Evolutionary conservation across 768 basidiomycete species (phyloP), one percentile per base, ranked within the genome.

Genomic region (Calocybe cyanea): DNA sequence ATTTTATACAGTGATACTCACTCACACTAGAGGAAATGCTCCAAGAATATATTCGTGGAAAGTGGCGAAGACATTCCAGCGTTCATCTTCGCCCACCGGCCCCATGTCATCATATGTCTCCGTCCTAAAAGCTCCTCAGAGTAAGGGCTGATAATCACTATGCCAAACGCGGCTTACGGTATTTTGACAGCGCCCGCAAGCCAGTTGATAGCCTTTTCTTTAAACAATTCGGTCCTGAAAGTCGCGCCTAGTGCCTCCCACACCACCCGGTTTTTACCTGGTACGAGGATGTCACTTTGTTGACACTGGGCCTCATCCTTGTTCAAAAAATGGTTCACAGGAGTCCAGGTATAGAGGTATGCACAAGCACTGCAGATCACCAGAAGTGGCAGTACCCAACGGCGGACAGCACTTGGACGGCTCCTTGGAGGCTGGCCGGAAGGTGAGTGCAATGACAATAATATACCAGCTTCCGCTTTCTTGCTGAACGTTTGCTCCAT

Each of bases 21-120:
- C 87, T 72, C 74, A 78, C 59, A 82, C 68, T 9, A 83, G 79
- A 53, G 87, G 92, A 25, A 85, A 76, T 7, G 67, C 63, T 7
- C 49, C 43, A 24, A 53, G 50, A 7, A 87, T 70, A 53, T 84
- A 82, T 13, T 71, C 67, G 42, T 83, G 81, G 59, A 84, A 75
- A 7, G 63, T 61, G 0, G 50, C 61, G 41, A 84, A 82, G 19
- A 65, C 70, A 23, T 76, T 66, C 81, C 81, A 84, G 17, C 77
- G 67, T 6, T 72, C 62, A 48, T 81, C 80, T 43, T 67, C 61
- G 9, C 69, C 73, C 39, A 78, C 63, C 7, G 67, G 62, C 8
- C 66, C 71, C 63, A 79, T 69, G 45, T 66, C 64, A 49, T 81
- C 78, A 48, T 63, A 79, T 3, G 71, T 72, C 55, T 80, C 76